Base-by-base conservation (phyloP, 2,329 filamentous ascomycete genomes). In the Curvularia hawaiiensis region DNA sequence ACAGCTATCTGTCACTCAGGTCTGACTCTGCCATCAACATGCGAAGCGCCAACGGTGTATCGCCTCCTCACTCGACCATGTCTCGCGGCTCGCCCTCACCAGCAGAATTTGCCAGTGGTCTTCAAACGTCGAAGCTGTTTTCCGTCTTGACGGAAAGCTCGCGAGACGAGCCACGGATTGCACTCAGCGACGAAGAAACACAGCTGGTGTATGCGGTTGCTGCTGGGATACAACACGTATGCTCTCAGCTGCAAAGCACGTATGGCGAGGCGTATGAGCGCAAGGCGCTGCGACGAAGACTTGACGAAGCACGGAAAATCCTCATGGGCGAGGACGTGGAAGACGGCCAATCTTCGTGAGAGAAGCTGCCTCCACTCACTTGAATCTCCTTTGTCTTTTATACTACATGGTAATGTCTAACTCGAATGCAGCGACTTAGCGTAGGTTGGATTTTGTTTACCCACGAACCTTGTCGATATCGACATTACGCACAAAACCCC, bases 261-360 rank as follows among this genome's bases (percentile, higher is more conserved):
- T 60, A 79, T 72, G 51, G 81, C 78, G 54, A 83, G 82, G 69
- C 74, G 38, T 77, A 85, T 59, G 85, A 90, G 64, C 84, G 83
- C 49, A 82, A 87, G 53, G 81, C 88, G 58, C 87, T 90, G 74
- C 82, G 91, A 58, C 81, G 89, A 61, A 83, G 90, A 64, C 82
- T 97, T 50, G 91, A 96, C 64, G 85, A 87, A 51, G 92, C 92
- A 5, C 86, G 88, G 58, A 83, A 85, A 51, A 84, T 91, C 3
- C 79, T 96, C 30, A 90, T 94, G 64, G 91, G 90, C 5, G 79
- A 87, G 58, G 68, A 68, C 22, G n/a, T 59, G 3, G 78, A 87
- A 58, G 66, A 68, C 28, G 68, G 70, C 35, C 58, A 63, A 28
- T 63, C 68, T 8, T 72, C 72, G 51, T 66, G 50, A 67, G 51